Base-by-base conservation (phyloP, 441 rosid genomes). In the Populus hybrid region DNA sequence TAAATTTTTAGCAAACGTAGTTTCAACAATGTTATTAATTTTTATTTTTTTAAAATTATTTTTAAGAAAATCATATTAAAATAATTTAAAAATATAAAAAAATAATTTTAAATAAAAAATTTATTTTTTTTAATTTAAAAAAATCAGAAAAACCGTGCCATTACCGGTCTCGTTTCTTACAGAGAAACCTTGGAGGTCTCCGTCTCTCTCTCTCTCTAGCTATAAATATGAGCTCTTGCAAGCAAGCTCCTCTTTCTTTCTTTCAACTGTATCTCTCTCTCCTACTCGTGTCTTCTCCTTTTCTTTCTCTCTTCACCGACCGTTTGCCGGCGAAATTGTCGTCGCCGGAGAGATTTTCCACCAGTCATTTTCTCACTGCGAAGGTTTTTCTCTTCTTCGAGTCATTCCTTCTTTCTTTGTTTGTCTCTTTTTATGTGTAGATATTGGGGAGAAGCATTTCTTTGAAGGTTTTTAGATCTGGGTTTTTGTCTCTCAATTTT, bases 141-240 rank as follows among this genome's bases (percentile, higher is more conserved):
- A 24, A 24, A 24, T 1, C 0, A 0, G 1, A 24, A 24, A 24
- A 24, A 24, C 24, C 1, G 24, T 24, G 91, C 75, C 57, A 78
- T 72, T 50, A 46, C 88, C 81, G 85, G 93, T 88, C 70, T 26
- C 61, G 61, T 24, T 63, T 38, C 73, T 77, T 72, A 72, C 81
- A 77, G 57, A 32, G 21, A 50, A 66, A 69, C 78, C n/a, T 46
- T 64, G 53, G 4, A 38, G 64, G 32, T 61, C 69, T 67, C 70
- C 79, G 23, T 77, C 70, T 46, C 78, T 66, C 72, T 32, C 20
- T 42, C 63, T 70, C 67, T 73, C 77, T 76, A 7, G 61, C 77
- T 88, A 90, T 90, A 90, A 86, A 83, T 86, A 84, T 7, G 79
- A 50, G 70, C 79, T 73, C 76, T 78, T 32, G 14, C 64, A 5